A percentile compares a stretch with the other conserved stretches of the same genome.
phyloP scores from a whole-genome alignment of 2,329 filamentous ascomycete genomes.

The Beauveria medogensis region DNA sequence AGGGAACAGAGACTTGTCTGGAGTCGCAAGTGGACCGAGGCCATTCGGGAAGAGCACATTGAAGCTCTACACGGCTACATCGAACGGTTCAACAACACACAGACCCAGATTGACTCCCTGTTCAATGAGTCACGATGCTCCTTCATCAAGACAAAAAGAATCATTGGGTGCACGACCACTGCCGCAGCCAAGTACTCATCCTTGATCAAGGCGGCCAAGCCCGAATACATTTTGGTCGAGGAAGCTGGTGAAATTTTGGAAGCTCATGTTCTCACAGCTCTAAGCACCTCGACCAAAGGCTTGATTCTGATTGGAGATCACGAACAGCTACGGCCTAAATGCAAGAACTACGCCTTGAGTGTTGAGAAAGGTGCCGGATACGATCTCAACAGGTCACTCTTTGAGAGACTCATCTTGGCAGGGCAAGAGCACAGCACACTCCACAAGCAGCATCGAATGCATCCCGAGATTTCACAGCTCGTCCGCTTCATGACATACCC shows the following conservation, averaged over 20 bases:
- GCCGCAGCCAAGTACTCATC: constrained; percentile 55
- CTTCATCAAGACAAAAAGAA: constrained; percentile 43
- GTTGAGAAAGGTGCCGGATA: constrained; percentile 58
- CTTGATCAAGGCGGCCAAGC: constrained; percentile 43
- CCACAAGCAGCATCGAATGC: constrained; percentile 58
- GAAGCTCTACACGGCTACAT: constrained; percentile 30
- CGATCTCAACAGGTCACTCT: constrained; percentile 59
- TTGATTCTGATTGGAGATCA: constrained; percentile 67
- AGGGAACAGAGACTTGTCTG: constrained; percentile 26
- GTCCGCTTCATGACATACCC: constrained; percentile 54
- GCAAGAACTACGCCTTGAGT: constrained; percentile 50
- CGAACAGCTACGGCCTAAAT: constrained; percentile 62
- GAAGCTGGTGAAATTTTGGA: constrained; percentile 70
- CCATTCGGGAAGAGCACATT: constrained; percentile 43
- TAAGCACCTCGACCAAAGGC: constrained; percentile 49
- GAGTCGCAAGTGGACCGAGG: constrained; percentile 34
- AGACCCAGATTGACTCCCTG: constrained; percentile 34
- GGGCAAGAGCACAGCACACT: constrained; percentile 47
- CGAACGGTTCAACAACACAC: constrained; percentile 32
- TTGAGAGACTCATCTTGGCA: constrained; percentile 57
- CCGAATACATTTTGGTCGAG: constrained; percentile 58
- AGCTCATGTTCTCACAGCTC: constrained; percentile 50
- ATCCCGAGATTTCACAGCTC: constrained; percentile 56
- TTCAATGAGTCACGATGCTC: constrained; percentile 33
- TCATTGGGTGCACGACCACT: constrained; percentile 67